Conservation (phyloP, 345 rosid species). For the Syzygium oleosum region DNA sequence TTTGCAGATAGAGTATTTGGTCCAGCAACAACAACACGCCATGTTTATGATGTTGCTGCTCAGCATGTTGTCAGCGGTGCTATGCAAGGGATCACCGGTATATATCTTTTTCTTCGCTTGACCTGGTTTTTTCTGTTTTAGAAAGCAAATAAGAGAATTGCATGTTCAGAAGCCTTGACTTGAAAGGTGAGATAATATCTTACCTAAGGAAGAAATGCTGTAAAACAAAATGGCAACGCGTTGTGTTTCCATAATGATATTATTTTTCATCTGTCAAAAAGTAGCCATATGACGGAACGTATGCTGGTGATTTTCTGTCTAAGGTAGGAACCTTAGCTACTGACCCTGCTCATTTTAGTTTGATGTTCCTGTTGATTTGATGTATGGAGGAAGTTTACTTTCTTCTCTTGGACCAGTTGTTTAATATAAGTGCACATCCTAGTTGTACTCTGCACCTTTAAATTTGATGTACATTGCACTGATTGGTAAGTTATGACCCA, state of each 20-base stretch:
- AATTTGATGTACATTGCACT: background rate
- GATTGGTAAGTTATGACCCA: background rate
- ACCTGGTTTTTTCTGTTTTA: background rate
- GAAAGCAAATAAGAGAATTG: background rate
- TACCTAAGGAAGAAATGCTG: background rate
- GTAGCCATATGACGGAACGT: background rate
- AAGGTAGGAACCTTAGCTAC: background rate
- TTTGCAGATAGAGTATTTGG: conserved; percentile 88
- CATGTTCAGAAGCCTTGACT: background rate
- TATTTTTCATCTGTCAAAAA: background rate
- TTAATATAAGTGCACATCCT: background rate
- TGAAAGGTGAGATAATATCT: background rate
- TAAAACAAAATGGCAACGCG: background rate
- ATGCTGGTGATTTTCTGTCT: background rate
- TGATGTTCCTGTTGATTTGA: background rate
- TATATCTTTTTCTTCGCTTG: background rate
- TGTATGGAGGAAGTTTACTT: background rate
- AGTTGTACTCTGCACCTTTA: background rate
- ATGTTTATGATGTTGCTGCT: conserved; percentile 94
- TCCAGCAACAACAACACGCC: conserved; percentile 97
- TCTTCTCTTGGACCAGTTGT: background rate
- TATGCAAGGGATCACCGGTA: conserved; percentile 97
- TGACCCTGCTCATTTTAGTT: background rate
- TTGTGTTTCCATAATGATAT: background rate
- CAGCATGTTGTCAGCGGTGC: conserved; percentile 93